Base-by-base conservation (phyloP, 2,329 filamentous ascomycete species). In the Shiraia sp. region DNA sequence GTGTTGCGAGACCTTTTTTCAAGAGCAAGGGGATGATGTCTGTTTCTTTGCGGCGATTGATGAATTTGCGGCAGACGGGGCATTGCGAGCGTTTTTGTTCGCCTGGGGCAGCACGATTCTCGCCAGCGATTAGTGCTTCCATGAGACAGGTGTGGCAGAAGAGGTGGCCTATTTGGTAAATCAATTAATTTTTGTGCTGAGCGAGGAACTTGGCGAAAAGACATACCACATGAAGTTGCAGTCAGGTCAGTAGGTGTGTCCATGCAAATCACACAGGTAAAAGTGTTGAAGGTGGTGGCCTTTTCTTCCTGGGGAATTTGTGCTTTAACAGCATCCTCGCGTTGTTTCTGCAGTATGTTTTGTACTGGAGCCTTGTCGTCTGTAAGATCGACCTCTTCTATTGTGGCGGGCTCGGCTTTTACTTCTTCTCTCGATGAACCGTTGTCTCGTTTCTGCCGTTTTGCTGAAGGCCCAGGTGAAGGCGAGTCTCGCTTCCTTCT, bases 91-190 rank as follows among this genome's bases (percentile, higher is more conserved):
- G 65, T 31, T 65, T 73, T 1, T 68, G 71, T 47, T 72, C 70
- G 30, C 69, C 69, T 6, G 70, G 65, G 1, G 72, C 72, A 8
- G 69, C 59, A 28, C 74, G 75, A 49, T 76, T 75, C 51, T 82
- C 79, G 30, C 76, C 75, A 17, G 76, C 77, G 27, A 78, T 78
- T 13, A 85, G 66, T n/a, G 79, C 78, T 57, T 82, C 78, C 36
- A 79, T 75, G 29, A 85, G 76, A 53, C 82, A 85, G 25, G 77
- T 77, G 53, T 85, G 81, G 59, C 82, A 85, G 63, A 84, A 85
- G 16, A 85, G 71, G 57, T 85, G 82, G 0, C 81, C 80, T 82
- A 41, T n/a, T n/a, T n/a, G n/a, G n/a, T 1, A 2, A 2, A 10
- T 25, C 3, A 2, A 14, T 57, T 42, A 61, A 54, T 16, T 32